Evolutionary conservation across 2,329 filamentous ascomycete genomes (phyloP), one percentile per base, ranked within the genome.

Genomic region (Diaporthe sp.): DNA sequence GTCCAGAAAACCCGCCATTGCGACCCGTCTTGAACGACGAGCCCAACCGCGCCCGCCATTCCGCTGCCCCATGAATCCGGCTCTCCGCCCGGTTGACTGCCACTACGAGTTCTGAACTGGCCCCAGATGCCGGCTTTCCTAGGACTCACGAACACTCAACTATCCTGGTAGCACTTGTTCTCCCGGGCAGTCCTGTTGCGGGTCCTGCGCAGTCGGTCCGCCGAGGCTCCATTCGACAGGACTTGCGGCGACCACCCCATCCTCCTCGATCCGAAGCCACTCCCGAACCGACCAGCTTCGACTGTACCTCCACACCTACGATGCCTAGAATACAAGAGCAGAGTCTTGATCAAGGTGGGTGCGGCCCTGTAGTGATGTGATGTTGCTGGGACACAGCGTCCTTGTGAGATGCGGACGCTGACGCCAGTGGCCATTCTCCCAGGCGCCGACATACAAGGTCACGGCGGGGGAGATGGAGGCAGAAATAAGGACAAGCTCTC

Each of bases 281-380:
- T 30, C 13, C 44, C 70, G 56, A 61, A 12, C 25, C 35, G 35
- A 12, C 32, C 32, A 39, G 56, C 70, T 55, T 25, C 50, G 56
- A 44, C 44, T 39, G 76, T 76, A 50, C 69, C 75, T 65, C 72
- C 71, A 56, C 73, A 78, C 79, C 81, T 85, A 86, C 80, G 83
- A 87, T 87, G 85, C 84, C 83, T 81, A 82, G 83, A 79, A 83
- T 82, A 80, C 80, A 85, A 84, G 83, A 81, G 79, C 81, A 81
- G 80, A 80, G 81, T 76, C 81, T 81, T 79, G 84, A 86, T 81
- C 81, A 83, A 82, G 85, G 85, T 86, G 80, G 72, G 80, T 79
- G 69, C 71, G 74, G 71, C 47, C 71, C 73, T 70, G 70, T 56
- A 63, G 51, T 68, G 66, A 50, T 68, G 53, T 50, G 66, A 37